Base-by-base conservation (phyloP, 768 basidiomycete genomes). In the Tricholoma sp. region DNA sequence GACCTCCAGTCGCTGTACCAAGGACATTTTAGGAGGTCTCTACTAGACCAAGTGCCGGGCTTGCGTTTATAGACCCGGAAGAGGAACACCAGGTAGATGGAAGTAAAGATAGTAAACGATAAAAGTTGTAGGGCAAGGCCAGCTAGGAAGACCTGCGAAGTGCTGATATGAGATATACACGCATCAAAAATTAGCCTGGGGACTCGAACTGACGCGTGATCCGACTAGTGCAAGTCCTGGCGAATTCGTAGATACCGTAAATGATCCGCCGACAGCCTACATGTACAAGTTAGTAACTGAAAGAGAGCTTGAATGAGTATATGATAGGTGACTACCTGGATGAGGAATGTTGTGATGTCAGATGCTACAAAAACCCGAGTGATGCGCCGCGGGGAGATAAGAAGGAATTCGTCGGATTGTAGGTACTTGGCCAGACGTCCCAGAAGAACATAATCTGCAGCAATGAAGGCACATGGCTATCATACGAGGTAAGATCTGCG, bases 401-500 rank as follows among this genome's bases (percentile, higher is more conserved):
- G 61, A 28, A 88, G 70, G 60, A 81, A 76, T 48, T 75, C 57
- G 55, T 77, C 72, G 32, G 75, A 74, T 10, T 72, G 62, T 6
- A 89, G 68, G 58, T 80, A 74, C 18, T 66, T 72, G 4, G 84
- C 81, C 3, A 91, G 66, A 13, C 79, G 80, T 9, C 86, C 85
- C 1, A 89, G 76, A 17, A 88, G 74, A 53, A 88, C 70, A 61
- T 90, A 89, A 62, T 85, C 77, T 8, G 83, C 78, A 4, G 84
- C 84, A 58, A 87, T 84, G 70, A 89, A 89, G 24, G 85, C 87
- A 64, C 89, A 90, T 4, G 88, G 87, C 83, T 85, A 52, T 36
- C 53, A 15, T 11, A 29, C 44, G 18, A 15, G 24, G 24, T 24
- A 24, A 24, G 24, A 24, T 4, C 24, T 24, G 24, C 24, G 24